Evolutionary conservation across 1,139 yeast species (phyloP), one percentile per base, ranked within the genome.

Genomic region (Nakaseomyces nivariensis): DNA sequence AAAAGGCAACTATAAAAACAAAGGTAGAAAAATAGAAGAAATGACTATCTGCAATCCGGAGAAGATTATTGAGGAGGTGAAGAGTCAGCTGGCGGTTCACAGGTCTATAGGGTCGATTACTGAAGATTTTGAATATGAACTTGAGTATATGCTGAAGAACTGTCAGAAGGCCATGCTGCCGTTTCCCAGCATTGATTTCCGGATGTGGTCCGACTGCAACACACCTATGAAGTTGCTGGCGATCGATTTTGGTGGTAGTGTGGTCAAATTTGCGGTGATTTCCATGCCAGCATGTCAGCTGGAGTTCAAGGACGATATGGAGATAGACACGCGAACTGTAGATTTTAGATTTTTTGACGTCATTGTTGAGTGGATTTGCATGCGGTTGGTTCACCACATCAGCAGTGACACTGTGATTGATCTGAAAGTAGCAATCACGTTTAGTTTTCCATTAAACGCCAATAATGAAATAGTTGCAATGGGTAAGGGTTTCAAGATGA

Each of bases 401-500:
- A 13, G 34, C 5, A 46, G 49, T 24, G 46, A 46, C 10, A 41
- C 2, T 8, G 26, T 10, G 10, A 33, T 24, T 8, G 26, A 43
- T 33, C 51, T 46, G 22, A 47, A 40, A 4, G 56, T 66, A n/a
- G 67, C 68, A 3, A 51, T 63, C 5, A 63, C 70, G 2, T 68
- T 69, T 60, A 65, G 69, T 33, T 69, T 68, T 57, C 71, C 72
- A 4, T 49, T 65, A 10, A 62, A 63, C 51, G 24, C 52, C 1
- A 33, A 54, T 2, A 57, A 62, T 47, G 54, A 56, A 45, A 63
- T 68, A 17, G 51, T 62, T 2, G 59, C 62, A 0, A 62, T 69
- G 69, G 71, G 72, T 3, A 69, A 69, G 51, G 69, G 70, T 1
- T 69, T 63, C 55, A 42, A 29, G n/a, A 37, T 68, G 37, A 50